phyloP scores from a whole-genome alignment of 176 grass and related monocot species.

The Carex scoparia region DNA sequence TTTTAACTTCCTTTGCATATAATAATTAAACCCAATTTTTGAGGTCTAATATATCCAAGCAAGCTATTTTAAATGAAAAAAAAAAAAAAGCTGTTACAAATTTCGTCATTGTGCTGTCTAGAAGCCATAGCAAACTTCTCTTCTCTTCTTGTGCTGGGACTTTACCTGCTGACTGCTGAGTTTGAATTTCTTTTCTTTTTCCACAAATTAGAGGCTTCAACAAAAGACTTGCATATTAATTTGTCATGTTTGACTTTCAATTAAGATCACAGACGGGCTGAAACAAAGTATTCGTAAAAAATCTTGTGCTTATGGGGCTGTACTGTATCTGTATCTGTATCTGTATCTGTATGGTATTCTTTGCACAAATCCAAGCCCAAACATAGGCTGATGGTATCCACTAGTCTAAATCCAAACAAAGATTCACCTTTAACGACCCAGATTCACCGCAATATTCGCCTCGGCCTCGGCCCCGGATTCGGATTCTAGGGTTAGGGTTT shows the following conservation, averaged over 20 bases:
- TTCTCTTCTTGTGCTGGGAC: neutral
- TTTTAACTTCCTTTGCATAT: neutral
- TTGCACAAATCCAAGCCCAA: neutral
- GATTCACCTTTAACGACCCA: neutral
- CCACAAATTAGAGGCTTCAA: neutral
- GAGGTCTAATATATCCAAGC: neutral
- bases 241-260: too few relatives aligned
- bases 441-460: neutral
- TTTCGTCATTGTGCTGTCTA: neutral
- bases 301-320: neutral
- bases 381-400: neutral
- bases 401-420: neutral
- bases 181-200: neutral
- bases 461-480: neutral
- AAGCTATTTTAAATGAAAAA: neutral
- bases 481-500: conserved; percentile 21
- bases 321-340: neutral
- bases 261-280: neutral
- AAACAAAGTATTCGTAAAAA: too few relatives aligned
- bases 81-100: neutral
- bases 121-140: neutral
- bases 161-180: neutral
- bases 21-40: neutral
- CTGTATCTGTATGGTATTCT: neutral
- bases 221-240: too few relatives aligned